These are phyloP conservation scores for Calycina herbarum DNA, from an alignment of 2,329 filamentous ascomycete species.

Conservation along the genomic window DNA sequence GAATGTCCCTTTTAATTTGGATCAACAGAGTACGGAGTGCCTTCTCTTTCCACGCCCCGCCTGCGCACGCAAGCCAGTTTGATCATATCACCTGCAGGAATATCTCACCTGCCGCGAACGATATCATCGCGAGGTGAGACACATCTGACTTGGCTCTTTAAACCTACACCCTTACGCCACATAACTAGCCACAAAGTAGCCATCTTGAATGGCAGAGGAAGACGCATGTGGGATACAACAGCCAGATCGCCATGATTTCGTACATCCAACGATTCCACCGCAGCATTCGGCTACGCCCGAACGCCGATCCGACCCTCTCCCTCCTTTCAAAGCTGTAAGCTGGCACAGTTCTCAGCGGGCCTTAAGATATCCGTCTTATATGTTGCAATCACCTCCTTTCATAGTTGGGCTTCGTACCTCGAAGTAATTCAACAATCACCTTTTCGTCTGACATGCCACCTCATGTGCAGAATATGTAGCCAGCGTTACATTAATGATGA, in stretches of 20 bases:
- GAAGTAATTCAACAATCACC: background rate
- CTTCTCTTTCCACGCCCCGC: background rate
- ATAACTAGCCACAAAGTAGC: background rate
- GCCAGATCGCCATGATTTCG: background rate
- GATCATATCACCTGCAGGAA: background rate
- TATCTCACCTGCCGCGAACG: background rate
- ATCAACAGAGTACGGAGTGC: background rate
- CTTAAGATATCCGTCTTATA: background rate
- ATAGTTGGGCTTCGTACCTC: background rate
- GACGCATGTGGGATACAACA: background rate
- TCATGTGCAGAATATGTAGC: constrained; percentile 4
- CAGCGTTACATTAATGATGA: constrained; percentile 1
- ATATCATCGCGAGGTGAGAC: constrained; percentile 2
- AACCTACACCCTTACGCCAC: background rate
- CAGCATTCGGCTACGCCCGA: background rate
- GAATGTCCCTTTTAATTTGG: background rate
- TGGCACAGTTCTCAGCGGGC: background rate
- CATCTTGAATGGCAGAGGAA: background rate
- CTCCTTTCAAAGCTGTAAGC: background rate
- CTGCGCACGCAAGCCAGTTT: background rate
- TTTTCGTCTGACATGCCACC: constrained; percentile 1
- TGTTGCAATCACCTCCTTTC: background rate
- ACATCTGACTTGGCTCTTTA: background rate
- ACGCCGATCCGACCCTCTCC: background rate
- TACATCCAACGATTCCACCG: background rate